Conservation (phyloP, 1,139 yeast genomes). For the Lodderomyces margitis region DNA sequence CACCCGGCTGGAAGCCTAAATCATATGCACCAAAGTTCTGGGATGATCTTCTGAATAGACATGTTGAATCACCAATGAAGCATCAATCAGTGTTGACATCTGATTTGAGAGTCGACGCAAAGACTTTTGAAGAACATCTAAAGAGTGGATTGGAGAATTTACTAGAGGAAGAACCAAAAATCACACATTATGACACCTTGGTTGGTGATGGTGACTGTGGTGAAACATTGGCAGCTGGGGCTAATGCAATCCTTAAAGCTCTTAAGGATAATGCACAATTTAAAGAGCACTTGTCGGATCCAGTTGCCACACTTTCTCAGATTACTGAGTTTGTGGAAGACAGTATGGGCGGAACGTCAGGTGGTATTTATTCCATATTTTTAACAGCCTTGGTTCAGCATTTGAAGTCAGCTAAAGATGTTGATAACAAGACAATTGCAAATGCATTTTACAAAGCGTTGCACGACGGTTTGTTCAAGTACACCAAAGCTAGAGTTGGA, state of each 20-base stretch:
- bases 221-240: conserved; percentile 82
- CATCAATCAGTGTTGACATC: conserved; percentile 26
- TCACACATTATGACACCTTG: conserved; percentile 79
- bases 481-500: conserved; percentile 87
- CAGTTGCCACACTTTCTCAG: conserved; percentile 45
- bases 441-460: conserved; percentile 34
- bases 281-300: conserved; percentile 31
- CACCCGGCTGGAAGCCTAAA: conserved; percentile 77
- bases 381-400: conserved; percentile 46
- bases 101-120: conserved; percentile 42
- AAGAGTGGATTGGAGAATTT: conserved; percentile 49
- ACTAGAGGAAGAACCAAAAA: conserved; percentile 67
- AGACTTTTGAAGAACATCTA: conserved; percentile 36
- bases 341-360: conserved; percentile 96
- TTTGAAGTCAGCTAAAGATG: conserved; percentile 30
- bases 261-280: conserved; percentile 38
- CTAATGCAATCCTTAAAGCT: conserved; percentile 62
- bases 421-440: conserved; percentile 32
- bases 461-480: conserved; percentile 53
- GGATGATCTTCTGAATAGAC: conserved; percentile 18
- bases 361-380: conserved; percentile 86
- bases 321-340: conserved; percentile 78
- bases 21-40: conserved; percentile 24
- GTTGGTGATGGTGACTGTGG: conserved; percentile 99
- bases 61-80: conserved; percentile 34